Percentiles rank a stretch among this genome's conserved stretches.
These are phyloP conservation scores for Closterium sp. DNA, from an alignment of 139 green algal species.

Conservation along the genomic window DNA sequence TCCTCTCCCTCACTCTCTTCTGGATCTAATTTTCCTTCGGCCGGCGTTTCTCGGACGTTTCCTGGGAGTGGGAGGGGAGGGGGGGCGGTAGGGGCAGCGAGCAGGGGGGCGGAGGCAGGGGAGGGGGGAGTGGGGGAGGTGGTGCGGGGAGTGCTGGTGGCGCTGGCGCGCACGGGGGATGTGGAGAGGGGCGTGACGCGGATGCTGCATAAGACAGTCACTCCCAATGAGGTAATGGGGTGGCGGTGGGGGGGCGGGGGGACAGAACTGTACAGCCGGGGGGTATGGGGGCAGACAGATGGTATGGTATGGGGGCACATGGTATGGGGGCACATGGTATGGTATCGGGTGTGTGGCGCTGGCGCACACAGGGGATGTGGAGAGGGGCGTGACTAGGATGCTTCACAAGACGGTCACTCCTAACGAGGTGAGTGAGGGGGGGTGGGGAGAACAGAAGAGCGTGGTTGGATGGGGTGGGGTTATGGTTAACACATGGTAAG, in stretches of 20 bases:
- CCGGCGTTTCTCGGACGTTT: slow-evolving; percentile 1
- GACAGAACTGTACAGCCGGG: too few relatives aligned
- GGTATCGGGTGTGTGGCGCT: too few relatives aligned
- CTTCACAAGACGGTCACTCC: too few relatives aligned
- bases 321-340: too few relatives aligned
- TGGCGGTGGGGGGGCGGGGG: neutral
- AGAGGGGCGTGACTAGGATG: too few relatives aligned
- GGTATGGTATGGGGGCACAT: too few relatives aligned
- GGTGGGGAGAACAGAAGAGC: neutral
- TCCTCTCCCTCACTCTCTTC: neutral
- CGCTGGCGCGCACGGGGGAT: slow-evolving; percentile 60
- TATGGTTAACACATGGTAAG: neutral
- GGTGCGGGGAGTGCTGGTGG: slow-evolving; percentile 3
- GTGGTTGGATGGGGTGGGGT: too few relatives aligned
- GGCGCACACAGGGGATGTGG: too few relatives aligned
- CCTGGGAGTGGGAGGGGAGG: slow-evolving; percentile 18
- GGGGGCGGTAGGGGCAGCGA: neutral
- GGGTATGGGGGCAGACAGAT: too few relatives aligned
- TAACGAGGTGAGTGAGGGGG: neutral
- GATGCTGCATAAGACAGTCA: slow-evolving; percentile 70
- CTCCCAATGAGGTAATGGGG: slow-evolving; percentile 68
- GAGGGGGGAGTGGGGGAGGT: slow-evolving; percentile 8
- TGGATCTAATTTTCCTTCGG: too few relatives aligned
- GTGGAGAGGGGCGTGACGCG: slow-evolving; percentile 75
- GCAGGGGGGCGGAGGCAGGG: slow-evolving; percentile 31